Base-by-base conservation (phyloP, 768 basidiomycete species). In the Hydnomerulius pinastri region DNA sequence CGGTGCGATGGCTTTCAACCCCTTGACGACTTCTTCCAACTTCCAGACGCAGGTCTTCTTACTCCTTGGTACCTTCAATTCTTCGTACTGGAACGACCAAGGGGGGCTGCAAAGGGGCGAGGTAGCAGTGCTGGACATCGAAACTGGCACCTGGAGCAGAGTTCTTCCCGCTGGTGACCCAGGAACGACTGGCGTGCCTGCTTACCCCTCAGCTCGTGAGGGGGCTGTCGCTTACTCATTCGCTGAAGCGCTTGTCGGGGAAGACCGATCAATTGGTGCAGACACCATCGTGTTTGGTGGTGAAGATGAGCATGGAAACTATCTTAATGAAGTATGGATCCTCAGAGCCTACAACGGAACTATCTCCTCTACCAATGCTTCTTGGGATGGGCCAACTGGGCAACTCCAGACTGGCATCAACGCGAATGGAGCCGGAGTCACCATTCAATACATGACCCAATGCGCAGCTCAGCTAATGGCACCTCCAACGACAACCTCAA, bases 231-330 rank as follows among this genome's bases (percentile, higher is more conserved):
- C 79, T 1, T 65, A 89, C 30, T 81, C 87, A 5, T 83, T 72
- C 60, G 54, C 62, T 18, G 53, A 67, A 46, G 74, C 79, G 2
- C 73, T 90, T 7, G 83, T 89, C 7, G 89, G 89, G 7, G 55
- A 58, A 6, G 67, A 75, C 32, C 74, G 79, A 20, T 63, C 59
- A 20, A 58, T 58, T 17, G 79, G 77, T 17, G 74, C 87, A 21
- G 90, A 92, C 61, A 86, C 81, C 15, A 77, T 92, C 38, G 80
- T 92, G 9, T 92, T 90, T 55, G 90, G 90, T 28, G 90, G 90
- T 33, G 78, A 78, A 57, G 87, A 90, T 62, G 71, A 74, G 37
- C 64, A 71, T 48, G 90, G 90, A 12, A 79, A 73, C 21, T 84
- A 87, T 61, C 73, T 90, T 4, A 78, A 82, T 33, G 90, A 92